Evolutionary conservation across 768 basidiomycete species (phyloP).

Genomic region (Tylopilus sp.): DNA sequence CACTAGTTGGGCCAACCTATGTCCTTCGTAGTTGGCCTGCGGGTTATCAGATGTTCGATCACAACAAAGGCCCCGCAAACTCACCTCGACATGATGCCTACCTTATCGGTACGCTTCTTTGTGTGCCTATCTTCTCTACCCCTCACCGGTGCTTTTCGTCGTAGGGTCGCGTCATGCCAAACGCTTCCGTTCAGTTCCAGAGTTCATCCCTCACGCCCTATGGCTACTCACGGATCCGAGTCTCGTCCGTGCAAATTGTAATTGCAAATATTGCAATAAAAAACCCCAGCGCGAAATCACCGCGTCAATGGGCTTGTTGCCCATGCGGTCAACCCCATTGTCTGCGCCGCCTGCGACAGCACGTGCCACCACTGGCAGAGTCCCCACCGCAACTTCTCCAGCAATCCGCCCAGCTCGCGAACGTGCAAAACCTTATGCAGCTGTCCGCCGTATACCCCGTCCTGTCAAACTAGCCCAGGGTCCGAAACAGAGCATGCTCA

Average conservation of each 20-base stretch:
- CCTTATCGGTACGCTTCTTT: constrained; percentile 56
- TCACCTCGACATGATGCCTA: constrained; percentile 73
- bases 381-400: background rate
- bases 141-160: background rate
- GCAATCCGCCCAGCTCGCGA: constrained; percentile 16
- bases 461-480: constrained; percentile 32
- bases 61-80: constrained; percentile 58
- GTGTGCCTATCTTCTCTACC: background rate
- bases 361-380: constrained; percentile 14
- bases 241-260: constrained; percentile 48
- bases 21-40: constrained; percentile 62
- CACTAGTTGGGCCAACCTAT: constrained; percentile 43
- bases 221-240: constrained; percentile 66
- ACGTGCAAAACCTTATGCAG: constrained; percentile 37
- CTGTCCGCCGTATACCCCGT: constrained; percentile 37
- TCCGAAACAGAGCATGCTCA: constrained; percentile 49
- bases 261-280: constrained; percentile 76
- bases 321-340: constrained; percentile 33
- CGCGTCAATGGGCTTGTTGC: constrained; percentile 47
- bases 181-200: constrained; percentile 77
- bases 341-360: constrained; percentile 25
- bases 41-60: constrained; percentile 70
- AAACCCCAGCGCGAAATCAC: constrained; percentile 69
- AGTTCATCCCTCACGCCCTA: constrained; percentile 80
- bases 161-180: constrained; percentile 41